Conservation (phyloP, 257 asterid genomes). For the Solanum raphanifolium region DNA sequence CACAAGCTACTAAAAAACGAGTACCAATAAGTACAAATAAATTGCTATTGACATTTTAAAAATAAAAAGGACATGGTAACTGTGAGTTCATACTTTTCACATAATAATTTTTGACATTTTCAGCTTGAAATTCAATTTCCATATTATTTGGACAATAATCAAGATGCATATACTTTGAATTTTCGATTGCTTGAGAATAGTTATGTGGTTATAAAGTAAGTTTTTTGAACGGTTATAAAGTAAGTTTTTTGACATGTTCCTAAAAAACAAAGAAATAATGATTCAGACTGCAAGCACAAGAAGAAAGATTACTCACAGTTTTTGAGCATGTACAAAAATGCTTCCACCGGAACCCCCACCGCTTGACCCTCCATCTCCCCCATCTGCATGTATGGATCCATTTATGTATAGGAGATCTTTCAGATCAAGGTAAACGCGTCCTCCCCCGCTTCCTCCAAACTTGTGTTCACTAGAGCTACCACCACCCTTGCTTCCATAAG, state of each 20-base stretch:
- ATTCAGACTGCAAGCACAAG: constrained; percentile 9
- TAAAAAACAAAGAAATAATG: background rate
- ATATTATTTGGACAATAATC: background rate
- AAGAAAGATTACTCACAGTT: constrained; percentile 64
- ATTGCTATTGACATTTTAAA: background rate
- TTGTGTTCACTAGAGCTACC: constrained; percentile 58
- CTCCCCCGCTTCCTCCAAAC: constrained; percentile 91
- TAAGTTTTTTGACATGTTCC: background rate
- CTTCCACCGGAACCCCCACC: constrained; percentile 99
- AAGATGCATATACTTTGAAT: background rate
- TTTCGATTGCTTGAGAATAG: background rate
- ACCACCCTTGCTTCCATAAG: constrained; percentile 89
- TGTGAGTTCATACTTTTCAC: background rate
- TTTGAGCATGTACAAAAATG: constrained; percentile 48
- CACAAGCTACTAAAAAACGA: background rate
- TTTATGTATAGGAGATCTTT: constrained; percentile 51
- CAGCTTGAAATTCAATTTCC: background rate
- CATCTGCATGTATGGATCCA: constrained; percentile 86
- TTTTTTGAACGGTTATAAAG: background rate
- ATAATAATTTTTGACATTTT: background rate
- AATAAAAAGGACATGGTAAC: background rate
- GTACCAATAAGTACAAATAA: background rate
- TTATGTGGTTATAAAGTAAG: background rate
- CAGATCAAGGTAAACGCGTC: constrained; percentile 59
- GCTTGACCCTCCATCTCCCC: constrained; percentile 86